phyloP scores from a whole-genome alignment of 805 yeast species.

The Groenewaldozyma tartarivorans region DNA sequence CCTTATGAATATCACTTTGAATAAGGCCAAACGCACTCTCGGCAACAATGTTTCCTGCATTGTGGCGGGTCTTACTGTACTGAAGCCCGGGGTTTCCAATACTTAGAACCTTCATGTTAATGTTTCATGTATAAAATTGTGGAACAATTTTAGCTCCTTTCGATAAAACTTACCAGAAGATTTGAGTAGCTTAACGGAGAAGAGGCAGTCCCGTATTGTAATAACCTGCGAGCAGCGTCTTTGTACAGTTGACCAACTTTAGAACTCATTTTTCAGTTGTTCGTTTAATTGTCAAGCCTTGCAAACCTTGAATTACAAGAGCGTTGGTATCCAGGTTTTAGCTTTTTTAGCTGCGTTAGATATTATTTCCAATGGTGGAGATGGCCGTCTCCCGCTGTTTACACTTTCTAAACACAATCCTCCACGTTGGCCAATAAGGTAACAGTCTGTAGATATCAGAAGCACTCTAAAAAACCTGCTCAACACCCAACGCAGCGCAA shows the following conservation, averaged over 20 bases:
- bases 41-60: constrained; percentile 58
- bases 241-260: neutral
- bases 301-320: too few species aligned
- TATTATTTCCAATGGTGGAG: too few species aligned
- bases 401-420: too few species aligned
- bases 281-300: too few species aligned
- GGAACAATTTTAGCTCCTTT: neutral
- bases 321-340: too few species aligned
- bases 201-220: constrained; percentile 1
- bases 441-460: too few species aligned
- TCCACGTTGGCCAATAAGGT: too few species aligned
- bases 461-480: too few species aligned
- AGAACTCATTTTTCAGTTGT: too few species aligned
- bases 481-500: too few species aligned
- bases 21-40: constrained; percentile 22
- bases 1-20: neutral
- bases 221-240: neutral
- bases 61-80: constrained; percentile 60
- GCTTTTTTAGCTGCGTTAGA: too few species aligned
- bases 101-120: constrained; percentile 31
- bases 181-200: neutral
- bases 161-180: constrained; percentile 1
- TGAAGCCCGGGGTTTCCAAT: constrained; percentile 71
- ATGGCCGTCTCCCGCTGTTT: too few species aligned
- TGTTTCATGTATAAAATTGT: neutral